These are phyloP conservation scores for Lolium rigidum DNA, from an alignment of 176 grass and related monocot genomes.

Conservation along the genomic window DNA sequence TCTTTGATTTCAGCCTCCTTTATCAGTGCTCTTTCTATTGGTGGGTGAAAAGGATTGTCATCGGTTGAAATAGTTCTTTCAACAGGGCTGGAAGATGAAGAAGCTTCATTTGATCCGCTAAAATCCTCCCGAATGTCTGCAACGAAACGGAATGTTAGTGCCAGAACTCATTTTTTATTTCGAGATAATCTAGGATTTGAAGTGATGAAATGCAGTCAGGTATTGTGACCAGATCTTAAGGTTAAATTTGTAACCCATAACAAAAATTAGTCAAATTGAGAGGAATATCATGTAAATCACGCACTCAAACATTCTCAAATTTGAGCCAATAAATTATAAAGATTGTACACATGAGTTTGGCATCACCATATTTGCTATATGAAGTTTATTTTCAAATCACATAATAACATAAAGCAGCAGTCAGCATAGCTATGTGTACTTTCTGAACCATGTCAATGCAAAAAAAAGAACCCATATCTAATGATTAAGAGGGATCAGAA, in stretches of 20 bases:
- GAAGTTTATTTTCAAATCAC: no score
- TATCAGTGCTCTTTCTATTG: conserved; percentile 11
- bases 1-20: conserved; percentile 51
- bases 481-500: neutral
- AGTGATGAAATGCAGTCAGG: neutral
- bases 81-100: conserved; percentile 28
- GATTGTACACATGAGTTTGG: neutral
- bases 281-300: neutral
- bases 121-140: conserved; percentile 51
- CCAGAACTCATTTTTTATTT: neutral
- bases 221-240: conserved; percentile 2
- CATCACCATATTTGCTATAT: neutral
- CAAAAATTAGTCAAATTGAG: neutral
- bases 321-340: neutral
- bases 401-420: no score
- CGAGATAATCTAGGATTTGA: neutral
- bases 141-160: conserved; percentile 28
- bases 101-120: conserved; percentile 44
- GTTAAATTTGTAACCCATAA: conserved; percentile 35
- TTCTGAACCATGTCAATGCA: no score
- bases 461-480: neutral
- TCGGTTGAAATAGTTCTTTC: conserved; percentile 23
- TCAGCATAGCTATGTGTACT: no score
- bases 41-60: conserved; percentile 26
- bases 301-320: conserved; percentile 11